Evolutionary conservation across 306 rosid genomes (phyloP).

Genomic region (Cicer pinnatifidum): DNA sequence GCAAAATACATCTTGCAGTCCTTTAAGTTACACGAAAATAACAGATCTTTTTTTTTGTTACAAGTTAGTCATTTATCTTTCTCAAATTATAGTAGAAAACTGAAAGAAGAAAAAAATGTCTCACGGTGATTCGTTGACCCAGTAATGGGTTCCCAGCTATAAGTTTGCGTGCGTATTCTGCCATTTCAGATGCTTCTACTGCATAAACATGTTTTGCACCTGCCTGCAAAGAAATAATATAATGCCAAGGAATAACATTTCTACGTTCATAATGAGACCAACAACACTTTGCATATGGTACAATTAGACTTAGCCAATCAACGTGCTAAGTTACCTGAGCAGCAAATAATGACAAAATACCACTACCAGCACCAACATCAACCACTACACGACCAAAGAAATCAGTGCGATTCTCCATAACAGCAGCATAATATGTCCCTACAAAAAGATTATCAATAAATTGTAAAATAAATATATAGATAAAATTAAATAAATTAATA

Average conservation of each 20-base stretch:
- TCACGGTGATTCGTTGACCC: constrained; percentile 84
- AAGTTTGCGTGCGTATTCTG: constrained; percentile 85
- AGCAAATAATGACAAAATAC: constrained; percentile 94
- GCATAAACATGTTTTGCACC: constrained; percentile 99
- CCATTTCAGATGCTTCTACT: constrained; percentile 99
- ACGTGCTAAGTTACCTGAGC: constrained; percentile 72
- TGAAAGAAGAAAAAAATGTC: constrained; percentile 34
- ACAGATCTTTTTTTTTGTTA: no score
- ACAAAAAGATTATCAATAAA: constrained; percentile 40
- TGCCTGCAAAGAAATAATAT: constrained; percentile 55
- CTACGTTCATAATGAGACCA: constrained; percentile 1
- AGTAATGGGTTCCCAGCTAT: constrained; percentile 83
- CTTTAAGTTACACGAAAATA: no score
- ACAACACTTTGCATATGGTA: constrained; percentile 6
- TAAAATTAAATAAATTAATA: neutral
- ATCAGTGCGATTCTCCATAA: constrained; percentile 85
- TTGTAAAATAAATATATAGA: constrained; percentile 32
- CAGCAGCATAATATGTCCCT: constrained; percentile 94
- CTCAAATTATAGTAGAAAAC: no score
- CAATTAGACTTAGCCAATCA: constrained; percentile 22
- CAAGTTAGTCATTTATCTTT: no score
- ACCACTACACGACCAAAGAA: constrained; percentile 86
- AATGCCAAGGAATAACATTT: constrained; percentile 44
- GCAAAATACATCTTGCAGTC: no score
- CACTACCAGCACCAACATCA: constrained; percentile 99